These are phyloP conservation scores for Puccinia coronata DNA, from an alignment of 1,284 basidiomycete genomes.

Conservation along the genomic window DNA sequence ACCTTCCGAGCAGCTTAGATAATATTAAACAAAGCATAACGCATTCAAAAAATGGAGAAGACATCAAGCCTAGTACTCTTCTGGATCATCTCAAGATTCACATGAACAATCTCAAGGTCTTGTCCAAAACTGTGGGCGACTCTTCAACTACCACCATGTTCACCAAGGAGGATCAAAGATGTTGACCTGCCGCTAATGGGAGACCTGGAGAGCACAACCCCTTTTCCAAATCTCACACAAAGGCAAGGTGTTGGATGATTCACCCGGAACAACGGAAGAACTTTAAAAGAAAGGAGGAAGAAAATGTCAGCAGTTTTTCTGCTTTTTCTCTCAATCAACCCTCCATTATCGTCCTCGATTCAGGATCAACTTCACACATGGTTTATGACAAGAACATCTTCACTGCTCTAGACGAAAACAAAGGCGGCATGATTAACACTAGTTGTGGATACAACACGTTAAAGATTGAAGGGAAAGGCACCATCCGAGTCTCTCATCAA, in stretches of 20 bases:
- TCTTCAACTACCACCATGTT: neutral
- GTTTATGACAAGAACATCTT: neutral
- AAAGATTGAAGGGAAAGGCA: slow-evolving; percentile 1
- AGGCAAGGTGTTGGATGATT: neutral
- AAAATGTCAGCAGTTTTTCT: slow-evolving; percentile 1
- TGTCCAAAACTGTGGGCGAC: neutral
- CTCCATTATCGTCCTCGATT: neutral
- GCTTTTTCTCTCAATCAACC: neutral
- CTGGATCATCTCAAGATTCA: slow-evolving; percentile 8
- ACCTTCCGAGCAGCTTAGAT: neutral
- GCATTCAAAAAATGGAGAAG: slow-evolving; percentile 1
- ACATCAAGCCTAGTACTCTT: neutral
- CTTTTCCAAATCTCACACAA: neutral
- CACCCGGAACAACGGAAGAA: neutral
- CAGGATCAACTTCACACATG: slow-evolving; percentile 2
- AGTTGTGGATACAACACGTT: neutral
- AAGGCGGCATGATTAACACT: too few species aligned
- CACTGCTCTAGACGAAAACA: neutral
- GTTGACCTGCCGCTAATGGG: too few species aligned
- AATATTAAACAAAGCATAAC: slow-evolving; percentile 5
- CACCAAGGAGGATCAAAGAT: neutral
- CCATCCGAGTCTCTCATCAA: neutral
- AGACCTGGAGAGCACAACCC: too few species aligned
- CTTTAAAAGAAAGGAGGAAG: neutral
- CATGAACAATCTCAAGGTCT: neutral